These are phyloP conservation scores for Starmerella apis DNA, from an alignment of 805 yeast species.

Conservation along the genomic window DNA sequence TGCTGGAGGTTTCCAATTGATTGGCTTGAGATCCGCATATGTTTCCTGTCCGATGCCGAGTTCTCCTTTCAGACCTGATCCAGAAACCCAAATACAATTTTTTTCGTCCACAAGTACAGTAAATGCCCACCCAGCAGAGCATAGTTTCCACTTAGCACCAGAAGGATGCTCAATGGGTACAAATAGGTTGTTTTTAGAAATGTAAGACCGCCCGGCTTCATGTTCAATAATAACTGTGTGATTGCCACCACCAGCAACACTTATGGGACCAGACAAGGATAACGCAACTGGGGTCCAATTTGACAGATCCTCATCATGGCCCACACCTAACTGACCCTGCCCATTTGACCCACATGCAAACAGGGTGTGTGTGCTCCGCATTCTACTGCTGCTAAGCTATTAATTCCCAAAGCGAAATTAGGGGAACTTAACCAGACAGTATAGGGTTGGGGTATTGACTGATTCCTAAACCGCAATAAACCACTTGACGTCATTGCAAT, in stretches of 20 bases:
- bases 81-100: conserved; percentile 43
- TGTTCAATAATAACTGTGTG: conserved; percentile 55
- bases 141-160: conserved; percentile 35
- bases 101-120: conserved; percentile 40
- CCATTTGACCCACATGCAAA: conserved; percentile 80
- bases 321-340: conserved; percentile 57
- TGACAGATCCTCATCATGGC: conserved; percentile 42
- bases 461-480: neutral
- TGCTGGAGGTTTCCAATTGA: conserved; percentile 18
- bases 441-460: neutral
- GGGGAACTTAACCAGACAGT: neutral
- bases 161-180: conserved; percentile 15
- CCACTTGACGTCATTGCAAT: too few relatives aligned
- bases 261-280: conserved; percentile 7
- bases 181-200: conserved; percentile 2
- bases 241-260: conserved; percentile 70
- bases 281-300: conserved; percentile 26
- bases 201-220: conserved; percentile 41
- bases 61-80: conserved; percentile 65
- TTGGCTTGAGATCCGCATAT: neutral
- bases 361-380: conserved; percentile 12
- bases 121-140: conserved; percentile 75
- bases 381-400: neutral
- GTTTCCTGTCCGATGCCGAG: conserved; percentile 43
- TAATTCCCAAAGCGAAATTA: neutral